Conservation (phyloP, 2,329 filamentous ascomycete genomes). For the Berkeleyomyces basicola region DNA sequence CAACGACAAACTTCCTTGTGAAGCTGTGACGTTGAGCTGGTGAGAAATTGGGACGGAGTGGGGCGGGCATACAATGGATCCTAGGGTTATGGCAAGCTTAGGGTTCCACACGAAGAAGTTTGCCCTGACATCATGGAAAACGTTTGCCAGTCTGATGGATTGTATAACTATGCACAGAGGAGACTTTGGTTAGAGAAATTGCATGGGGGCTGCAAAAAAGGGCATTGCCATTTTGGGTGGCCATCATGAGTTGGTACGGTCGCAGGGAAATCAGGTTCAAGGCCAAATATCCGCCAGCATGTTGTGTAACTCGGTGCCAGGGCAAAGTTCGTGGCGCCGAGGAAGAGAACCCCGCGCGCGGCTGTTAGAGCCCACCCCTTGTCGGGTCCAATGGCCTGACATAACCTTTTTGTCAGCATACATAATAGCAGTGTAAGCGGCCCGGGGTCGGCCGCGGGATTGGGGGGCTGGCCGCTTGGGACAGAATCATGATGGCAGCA, state of each 20-base stretch:
- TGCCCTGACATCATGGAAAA: too few species aligned
- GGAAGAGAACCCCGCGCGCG: neutral
- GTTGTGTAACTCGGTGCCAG: neutral
- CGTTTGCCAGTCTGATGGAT: too few species aligned
- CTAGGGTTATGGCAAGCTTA: too few species aligned
- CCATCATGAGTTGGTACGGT: neutral
- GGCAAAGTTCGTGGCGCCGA: neutral
- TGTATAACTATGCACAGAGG: too few species aligned
- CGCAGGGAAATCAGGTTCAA: neutral
- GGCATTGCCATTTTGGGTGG: neutral
- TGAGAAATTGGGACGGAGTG: neutral
- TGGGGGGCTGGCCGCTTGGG: neutral
- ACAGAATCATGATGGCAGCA: too few species aligned
- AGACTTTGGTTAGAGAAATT: too few species aligned
- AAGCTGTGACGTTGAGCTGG: neutral
- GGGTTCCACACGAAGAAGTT: too few species aligned
- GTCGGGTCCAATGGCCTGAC: neutral
- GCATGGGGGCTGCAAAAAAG: neutral
- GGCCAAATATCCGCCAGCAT: neutral
- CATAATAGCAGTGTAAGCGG: neutral
- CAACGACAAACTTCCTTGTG: neutral
- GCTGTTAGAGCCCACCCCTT: neutral
- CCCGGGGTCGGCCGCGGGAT: neutral
- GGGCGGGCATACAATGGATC: neutral
- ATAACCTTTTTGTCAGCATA: neutral